phyloP scores from a whole-genome alignment of 2,329 filamentous ascomycete genomes.

The Ilyonectria robusta region DNA sequence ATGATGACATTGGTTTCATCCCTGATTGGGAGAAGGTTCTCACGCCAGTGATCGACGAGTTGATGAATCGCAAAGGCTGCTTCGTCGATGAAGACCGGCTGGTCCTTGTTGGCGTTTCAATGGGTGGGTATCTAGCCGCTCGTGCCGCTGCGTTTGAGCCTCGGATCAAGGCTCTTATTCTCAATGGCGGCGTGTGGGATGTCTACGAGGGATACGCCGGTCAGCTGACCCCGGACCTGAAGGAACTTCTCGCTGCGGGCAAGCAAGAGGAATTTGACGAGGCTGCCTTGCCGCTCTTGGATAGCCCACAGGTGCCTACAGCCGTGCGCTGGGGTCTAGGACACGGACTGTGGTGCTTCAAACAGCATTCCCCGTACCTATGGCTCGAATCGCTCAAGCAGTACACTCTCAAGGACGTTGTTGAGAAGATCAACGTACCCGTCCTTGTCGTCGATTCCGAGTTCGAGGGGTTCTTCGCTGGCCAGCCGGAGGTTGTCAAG shows the following conservation, averaged over 20 bases:
- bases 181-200: slow-evolving; percentile 39
- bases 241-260: slow-evolving; percentile 26
- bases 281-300: neutral
- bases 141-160: slow-evolving; percentile 35
- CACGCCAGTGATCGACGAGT: slow-evolving; percentile 23
- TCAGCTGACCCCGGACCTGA: slow-evolving; percentile 16
- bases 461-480: slow-evolving; percentile 35
- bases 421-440: slow-evolving; percentile 42
- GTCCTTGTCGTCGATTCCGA: slow-evolving; percentile 39
- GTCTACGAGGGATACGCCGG: slow-evolving; percentile 31
- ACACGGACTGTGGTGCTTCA: slow-evolving; percentile 53
- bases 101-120: slow-evolving; percentile 22
- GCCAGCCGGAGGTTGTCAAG: slow-evolving; percentile 27
- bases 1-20: slow-evolving; percentile 33
- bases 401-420: slow-evolving; percentile 34
- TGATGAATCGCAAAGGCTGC: slow-evolving; percentile 6
- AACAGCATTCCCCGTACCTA: slow-evolving; percentile 47
- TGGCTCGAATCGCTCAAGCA: slow-evolving; percentile 37
- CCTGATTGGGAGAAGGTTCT: slow-evolving; percentile 34
- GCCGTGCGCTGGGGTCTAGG: slow-evolving; percentile 48
- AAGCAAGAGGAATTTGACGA: slow-evolving; percentile 37
- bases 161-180: slow-evolving; percentile 18
- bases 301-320: slow-evolving; percentile 31
- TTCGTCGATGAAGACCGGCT: slow-evolving; percentile 15
- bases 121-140: slow-evolving; percentile 34